phyloP scores from a whole-genome alignment of 2,329 filamentous ascomycete genomes.

The Aaosphaeria pasadenensis region DNA sequence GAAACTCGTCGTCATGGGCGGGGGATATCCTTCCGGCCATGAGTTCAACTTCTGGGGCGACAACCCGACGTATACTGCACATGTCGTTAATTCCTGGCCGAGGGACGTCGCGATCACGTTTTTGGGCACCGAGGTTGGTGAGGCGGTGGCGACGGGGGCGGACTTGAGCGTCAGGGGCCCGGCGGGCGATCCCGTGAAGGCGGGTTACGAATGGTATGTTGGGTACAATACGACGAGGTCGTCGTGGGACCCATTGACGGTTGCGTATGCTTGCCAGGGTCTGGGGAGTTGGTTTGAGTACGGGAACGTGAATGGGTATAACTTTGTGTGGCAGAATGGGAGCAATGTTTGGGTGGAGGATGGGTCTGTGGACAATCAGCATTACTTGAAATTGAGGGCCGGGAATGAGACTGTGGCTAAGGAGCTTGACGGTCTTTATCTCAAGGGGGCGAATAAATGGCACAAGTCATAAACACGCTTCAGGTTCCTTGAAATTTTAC shows the following conservation, averaged over 20 bases:
- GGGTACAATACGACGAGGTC: conserved; percentile 16
- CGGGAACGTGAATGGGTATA: conserved; percentile 40
- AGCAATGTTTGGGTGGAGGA: conserved; percentile 46
- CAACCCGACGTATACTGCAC: conserved; percentile 37
- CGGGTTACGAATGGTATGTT: conserved; percentile 20
- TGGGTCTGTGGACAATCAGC: conserved; percentile 34
- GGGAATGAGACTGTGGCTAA: conserved; percentile 25
- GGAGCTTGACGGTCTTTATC: conserved; percentile 27
- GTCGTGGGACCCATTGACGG: conserved; percentile 24
- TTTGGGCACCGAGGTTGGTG: conserved; percentile 46
- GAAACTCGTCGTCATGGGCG: conserved; percentile 54
- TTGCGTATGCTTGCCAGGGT: conserved; percentile 17
- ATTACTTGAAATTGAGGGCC: conserved; percentile 38
- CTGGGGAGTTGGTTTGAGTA: conserved; percentile 33
- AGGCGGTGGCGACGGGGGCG: conserved; percentile 40
- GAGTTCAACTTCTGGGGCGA: conserved; percentile 51
- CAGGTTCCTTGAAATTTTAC: too few relatives aligned
- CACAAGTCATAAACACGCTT: neutral
- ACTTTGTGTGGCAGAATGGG: conserved; percentile 40
- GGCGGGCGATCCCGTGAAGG: conserved; percentile 13
- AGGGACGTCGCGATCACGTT: conserved; percentile 35
- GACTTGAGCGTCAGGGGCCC: conserved; percentile 25
- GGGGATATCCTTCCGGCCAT: conserved; percentile 46
- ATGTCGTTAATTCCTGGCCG: conserved; percentile 49
- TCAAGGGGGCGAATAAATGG: conserved; percentile 18